Conservation (phyloP, 768 basidiomycete species). For the Trametes cinnabarina region DNA sequence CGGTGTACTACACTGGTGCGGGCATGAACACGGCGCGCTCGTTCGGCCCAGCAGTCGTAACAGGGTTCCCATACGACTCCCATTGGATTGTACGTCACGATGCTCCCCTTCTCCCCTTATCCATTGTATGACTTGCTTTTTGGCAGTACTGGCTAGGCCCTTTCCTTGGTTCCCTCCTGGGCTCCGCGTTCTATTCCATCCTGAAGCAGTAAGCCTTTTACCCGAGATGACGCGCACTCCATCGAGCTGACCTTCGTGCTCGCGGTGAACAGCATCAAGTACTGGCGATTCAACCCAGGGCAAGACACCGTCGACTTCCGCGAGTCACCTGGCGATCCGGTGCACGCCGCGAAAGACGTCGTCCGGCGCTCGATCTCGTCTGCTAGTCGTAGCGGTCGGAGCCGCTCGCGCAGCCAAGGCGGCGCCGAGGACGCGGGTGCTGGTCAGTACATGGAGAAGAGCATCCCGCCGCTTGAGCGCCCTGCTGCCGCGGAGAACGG, state of each 20-base stretch:
- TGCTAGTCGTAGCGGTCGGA: conserved; percentile 2
- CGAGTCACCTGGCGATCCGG: conserved; percentile 43
- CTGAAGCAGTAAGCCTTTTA: conserved; percentile 47
- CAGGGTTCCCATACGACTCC: conserved; percentile 48
- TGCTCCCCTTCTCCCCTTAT: neutral
- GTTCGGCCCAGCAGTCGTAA: conserved; percentile 67
- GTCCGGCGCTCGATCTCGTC: conserved; percentile 8
- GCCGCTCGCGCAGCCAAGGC: conserved; percentile 4
- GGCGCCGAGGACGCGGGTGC: neutral
- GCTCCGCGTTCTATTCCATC: conserved; percentile 51
- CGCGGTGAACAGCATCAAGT: conserved; percentile 38
- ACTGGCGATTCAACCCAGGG: conserved; percentile 53
- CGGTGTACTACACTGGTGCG: conserved; percentile 62
- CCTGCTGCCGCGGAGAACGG: neutral
- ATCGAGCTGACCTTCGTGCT: neutral
- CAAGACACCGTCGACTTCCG: conserved; percentile 43
- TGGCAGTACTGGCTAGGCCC: conserved; percentile 71
- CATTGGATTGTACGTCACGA: conserved; percentile 60
- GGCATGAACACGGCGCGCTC: conserved; percentile 68
- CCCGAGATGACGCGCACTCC: neutral
- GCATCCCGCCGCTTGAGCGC: neutral
- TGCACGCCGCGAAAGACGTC: conserved; percentile 11
- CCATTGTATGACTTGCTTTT: neutral
- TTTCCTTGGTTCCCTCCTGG: conserved; percentile 62
- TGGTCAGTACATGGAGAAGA: conserved; percentile 1